A percentile compares a stretch with the other conserved stretches of the same genome.
Conservation (phyloP, 305 asterid species). For the Euphrasia arctica region DNA sequence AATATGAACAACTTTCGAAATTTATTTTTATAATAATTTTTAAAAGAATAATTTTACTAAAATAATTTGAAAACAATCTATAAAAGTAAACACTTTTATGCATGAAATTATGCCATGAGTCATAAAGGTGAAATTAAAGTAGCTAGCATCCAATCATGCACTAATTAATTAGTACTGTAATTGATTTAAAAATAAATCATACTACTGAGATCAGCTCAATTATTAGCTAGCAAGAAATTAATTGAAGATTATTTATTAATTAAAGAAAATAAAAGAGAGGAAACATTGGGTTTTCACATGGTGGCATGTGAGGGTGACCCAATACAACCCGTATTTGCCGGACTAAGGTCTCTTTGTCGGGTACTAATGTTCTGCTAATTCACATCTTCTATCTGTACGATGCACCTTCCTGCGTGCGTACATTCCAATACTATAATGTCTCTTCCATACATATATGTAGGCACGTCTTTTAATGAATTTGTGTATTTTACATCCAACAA, state of each 20-base stretch:
- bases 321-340: conserved; percentile 57
- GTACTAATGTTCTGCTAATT: conserved; percentile 8
- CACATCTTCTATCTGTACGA: conserved; percentile 33
- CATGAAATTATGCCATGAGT: not conserved
- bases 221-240: too few relatives aligned
- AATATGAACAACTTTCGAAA: too few relatives aligned
- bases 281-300: conserved; percentile 42
- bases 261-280: not conserved
- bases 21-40: too few relatives aligned
- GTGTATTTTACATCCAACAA: too few relatives aligned
- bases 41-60: too few relatives aligned
- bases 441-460: not conserved
- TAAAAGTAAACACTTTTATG: too few relatives aligned
- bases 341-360: conserved; percentile 53
- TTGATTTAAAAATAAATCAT: too few relatives aligned
- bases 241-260: not conserved
- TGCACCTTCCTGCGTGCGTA: conserved; percentile 9
- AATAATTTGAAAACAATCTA: too few relatives aligned
- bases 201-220: not conserved
- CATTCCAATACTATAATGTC: conserved; percentile 1
- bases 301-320: conserved; percentile 74
- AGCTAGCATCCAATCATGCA: not conserved
- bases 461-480: not conserved
- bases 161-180: not conserved
- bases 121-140: not conserved